Percentiles rank a stretch among this genome's conserved stretches.
Conservation (phyloP, 768 basidiomycete species). For the Pholiota microspora region DNA sequence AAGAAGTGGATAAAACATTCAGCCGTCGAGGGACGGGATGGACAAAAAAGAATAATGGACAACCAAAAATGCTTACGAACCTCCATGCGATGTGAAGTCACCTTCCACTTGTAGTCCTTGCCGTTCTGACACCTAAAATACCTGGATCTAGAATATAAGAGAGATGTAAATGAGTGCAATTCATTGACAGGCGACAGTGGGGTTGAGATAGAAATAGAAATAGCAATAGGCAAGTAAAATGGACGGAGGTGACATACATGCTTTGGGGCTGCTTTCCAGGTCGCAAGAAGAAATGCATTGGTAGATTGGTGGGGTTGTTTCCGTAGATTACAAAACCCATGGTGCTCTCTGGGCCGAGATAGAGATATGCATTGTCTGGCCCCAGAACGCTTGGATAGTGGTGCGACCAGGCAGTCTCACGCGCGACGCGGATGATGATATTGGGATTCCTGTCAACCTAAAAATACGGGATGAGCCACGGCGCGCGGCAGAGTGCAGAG, state of each 20-base stretch:
- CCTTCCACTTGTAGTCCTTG: constrained; percentile 75
- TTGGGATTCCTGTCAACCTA: constrained; percentile 61
- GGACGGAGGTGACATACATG: constrained; percentile 49
- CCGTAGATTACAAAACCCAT: constrained; percentile 72
- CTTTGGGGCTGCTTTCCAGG: constrained; percentile 59
- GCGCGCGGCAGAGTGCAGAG: neutral
- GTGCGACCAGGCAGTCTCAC: constrained; percentile 65
- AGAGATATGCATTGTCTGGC: constrained; percentile 75
- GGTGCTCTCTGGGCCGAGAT: constrained; percentile 63
- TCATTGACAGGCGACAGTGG: neutral
- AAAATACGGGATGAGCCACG: constrained; percentile 11
- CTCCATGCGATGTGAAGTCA: constrained; percentile 63
- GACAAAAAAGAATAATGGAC: constrained; percentile 1
- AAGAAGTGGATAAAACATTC: neutral
- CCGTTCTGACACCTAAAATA: constrained; percentile 74
- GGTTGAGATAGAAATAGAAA: neutral
- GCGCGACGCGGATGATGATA: constrained; percentile 58
- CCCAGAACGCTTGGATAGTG: constrained; percentile 74
- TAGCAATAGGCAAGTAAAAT: neutral
- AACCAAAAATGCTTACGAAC: constrained; percentile 32
- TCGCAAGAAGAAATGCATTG: constrained; percentile 54
- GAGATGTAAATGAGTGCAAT: constrained; percentile 1
- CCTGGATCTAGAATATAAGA: constrained; percentile 48
- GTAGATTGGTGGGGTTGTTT: constrained; percentile 48
- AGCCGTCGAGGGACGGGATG: neutral